Evolutionary conservation across 176 grass and related monocot species (phyloP).

Genomic region (Triticum turgidum): DNA sequence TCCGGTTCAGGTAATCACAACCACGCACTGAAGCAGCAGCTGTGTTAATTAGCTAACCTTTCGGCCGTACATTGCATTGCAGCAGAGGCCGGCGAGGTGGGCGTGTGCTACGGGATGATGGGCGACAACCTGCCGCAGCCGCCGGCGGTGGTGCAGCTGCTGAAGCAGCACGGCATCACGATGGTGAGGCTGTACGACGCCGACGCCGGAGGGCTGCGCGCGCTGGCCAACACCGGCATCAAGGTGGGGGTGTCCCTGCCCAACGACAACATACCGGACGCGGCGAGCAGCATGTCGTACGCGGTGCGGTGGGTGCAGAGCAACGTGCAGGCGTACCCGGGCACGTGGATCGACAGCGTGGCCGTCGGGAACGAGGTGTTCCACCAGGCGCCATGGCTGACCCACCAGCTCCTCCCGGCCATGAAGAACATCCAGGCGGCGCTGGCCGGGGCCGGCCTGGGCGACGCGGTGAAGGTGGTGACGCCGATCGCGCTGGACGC

Average conservation of each 20-base stretch:
- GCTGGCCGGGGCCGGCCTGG: background rate
- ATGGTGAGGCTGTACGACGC: background rate
- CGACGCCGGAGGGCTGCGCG: background rate
- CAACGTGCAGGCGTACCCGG: background rate
- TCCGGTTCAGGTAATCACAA: background rate
- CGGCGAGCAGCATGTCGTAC: background rate
- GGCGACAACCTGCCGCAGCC: background rate
- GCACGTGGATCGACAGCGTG: background rate
- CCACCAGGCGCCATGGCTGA: background rate
- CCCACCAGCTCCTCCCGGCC: background rate
- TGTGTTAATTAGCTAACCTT: background rate
- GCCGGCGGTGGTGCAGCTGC: background rate
- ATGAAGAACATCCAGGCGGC: background rate
- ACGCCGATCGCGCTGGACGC: background rate
- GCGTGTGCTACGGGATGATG: background rate
- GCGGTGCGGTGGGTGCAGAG: background rate
- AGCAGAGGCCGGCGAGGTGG: background rate
- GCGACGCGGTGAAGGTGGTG: background rate
- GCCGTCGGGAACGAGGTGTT: constrained; percentile 1
- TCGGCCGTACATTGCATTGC: background rate
- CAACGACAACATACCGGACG: no score
- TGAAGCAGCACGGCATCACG: background rate
- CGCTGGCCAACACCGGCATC: background rate
- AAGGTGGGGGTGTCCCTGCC: no score
- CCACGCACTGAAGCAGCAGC: background rate